phyloP scores from a whole-genome alignment of 305 asterid genomes.

The Fraxinus ornus region DNA sequence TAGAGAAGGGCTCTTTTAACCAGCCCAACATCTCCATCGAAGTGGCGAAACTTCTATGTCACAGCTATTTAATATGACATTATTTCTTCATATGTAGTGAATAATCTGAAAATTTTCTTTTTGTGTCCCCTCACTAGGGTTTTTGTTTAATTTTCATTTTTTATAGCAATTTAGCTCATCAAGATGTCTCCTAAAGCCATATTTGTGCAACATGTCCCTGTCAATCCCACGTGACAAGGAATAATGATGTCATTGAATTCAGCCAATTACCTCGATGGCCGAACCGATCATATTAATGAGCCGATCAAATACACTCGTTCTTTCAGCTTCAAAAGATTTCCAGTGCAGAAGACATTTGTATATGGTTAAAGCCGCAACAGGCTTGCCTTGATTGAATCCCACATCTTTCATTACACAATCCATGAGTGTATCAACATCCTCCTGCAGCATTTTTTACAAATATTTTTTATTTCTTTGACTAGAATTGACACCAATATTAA shows the following conservation, averaged over 20 bases:
- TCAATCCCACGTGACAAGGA: slow-evolving; percentile 1
- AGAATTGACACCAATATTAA: background rate
- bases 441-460: slow-evolving; percentile 52
- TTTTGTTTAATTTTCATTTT: background rate
- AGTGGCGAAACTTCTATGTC: background rate
- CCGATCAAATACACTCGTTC: slow-evolving; percentile 97
- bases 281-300: slow-evolving; percentile 96
- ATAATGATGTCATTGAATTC: background rate
- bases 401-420: slow-evolving; percentile 80
- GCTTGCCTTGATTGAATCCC: slow-evolving; percentile 97
- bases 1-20: background rate
- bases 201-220: slow-evolving; percentile 11
- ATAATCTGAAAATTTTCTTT: background rate
- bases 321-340: slow-evolving; percentile 99
- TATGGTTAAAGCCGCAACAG: slow-evolving; percentile 95
- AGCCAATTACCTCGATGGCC: slow-evolving; percentile 76
- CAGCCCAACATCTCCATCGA: background rate
- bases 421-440: slow-evolving; percentile 92
- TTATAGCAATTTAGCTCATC: background rate
- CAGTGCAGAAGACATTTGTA: slow-evolving; percentile 96
- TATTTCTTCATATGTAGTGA: background rate
- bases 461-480: slow-evolving; percentile 6
- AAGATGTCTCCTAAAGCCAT: background rate
- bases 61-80: background rate
- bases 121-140: background rate